Conservation (phyloP, 306 rosid species). For the Pyrus communis region DNA sequence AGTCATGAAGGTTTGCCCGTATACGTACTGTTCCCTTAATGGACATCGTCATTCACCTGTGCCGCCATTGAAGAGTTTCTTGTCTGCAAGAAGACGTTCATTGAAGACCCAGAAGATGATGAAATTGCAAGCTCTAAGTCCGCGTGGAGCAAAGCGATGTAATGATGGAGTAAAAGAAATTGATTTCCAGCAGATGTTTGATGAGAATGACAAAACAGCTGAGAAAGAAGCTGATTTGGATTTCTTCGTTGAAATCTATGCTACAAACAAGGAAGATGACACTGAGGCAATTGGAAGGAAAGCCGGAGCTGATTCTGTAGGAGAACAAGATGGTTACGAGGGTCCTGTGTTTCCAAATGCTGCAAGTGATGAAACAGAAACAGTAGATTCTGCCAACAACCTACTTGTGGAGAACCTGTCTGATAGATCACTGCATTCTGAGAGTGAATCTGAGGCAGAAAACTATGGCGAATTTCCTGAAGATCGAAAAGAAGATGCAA, state of each 20-base stretch:
- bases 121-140: constrained; percentile 40
- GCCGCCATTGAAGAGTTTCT: constrained; percentile 75
- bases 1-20: constrained; percentile 72
- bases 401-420: constrained; percentile 14
- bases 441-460: constrained; percentile 31
- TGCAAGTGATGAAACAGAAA: constrained; percentile 13
- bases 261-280: constrained; percentile 17
- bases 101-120: constrained; percentile 55
- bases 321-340: constrained; percentile 3
- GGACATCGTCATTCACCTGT: constrained; percentile 64
- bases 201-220: constrained; percentile 9
- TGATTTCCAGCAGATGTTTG: constrained; percentile 19
- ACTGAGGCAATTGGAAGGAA: constrained; percentile 5
- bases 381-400: constrained; percentile 6
- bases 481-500: constrained; percentile 9
- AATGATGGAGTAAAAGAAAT: constrained; percentile 13
- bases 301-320: background rate
- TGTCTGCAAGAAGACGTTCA: constrained; percentile 58
- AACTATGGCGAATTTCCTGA: constrained; percentile 1
- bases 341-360: constrained; percentile 11
- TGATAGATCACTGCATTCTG: constrained; percentile 19
- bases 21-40: constrained; percentile 83
- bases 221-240: constrained; percentile 25
- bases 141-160: constrained; percentile 24
- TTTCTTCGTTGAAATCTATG: constrained; percentile 57